Evolutionary conservation across 257 asterid genomes (phyloP).

Genomic region (Perilla frutescens): DNA sequence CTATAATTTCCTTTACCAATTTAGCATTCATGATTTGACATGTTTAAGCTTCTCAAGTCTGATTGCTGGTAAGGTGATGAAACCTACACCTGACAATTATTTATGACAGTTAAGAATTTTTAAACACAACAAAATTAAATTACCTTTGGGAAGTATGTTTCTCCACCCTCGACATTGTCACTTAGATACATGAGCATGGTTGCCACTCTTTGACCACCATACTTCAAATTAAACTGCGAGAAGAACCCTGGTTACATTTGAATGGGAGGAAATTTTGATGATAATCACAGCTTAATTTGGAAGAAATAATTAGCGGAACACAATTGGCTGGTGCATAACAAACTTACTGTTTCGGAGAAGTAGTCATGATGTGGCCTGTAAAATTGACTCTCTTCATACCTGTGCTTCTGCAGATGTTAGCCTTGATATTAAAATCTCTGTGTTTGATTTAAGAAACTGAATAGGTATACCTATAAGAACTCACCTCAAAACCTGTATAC

Average conservation of each 20-base stretch:
- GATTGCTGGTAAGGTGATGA: slow-evolving; percentile 17
- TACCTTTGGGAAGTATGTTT: slow-evolving; percentile 73
- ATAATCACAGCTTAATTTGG: slow-evolving; percentile 20
- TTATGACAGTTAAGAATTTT: neutral
- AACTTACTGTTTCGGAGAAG: slow-evolving; percentile 75
- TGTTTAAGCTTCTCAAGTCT: slow-evolving; percentile 11
- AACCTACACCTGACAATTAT: neutral
- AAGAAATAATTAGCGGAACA: slow-evolving; percentile 25
- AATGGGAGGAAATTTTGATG: slow-evolving; percentile 24
- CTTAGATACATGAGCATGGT: slow-evolving; percentile 77
- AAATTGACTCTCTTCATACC: slow-evolving; percentile 81
- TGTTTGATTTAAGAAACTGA: slow-evolving; percentile 31
- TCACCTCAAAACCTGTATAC: slow-evolving; percentile 80
- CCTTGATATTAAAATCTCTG: slow-evolving; percentile 49
- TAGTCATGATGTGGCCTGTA: slow-evolving; percentile 87
- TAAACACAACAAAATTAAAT: slow-evolving; percentile 23
- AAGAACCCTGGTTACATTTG: slow-evolving; percentile 23
- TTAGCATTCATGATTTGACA: slow-evolving; percentile 11
- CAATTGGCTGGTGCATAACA: slow-evolving; percentile 15
- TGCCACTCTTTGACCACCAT: slow-evolving; percentile 78
- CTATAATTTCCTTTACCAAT: neutral
- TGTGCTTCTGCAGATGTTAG: slow-evolving; percentile 89
- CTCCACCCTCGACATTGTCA: slow-evolving; percentile 80
- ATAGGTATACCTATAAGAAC: slow-evolving; percentile 31
- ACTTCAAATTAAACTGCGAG: slow-evolving; percentile 66